These are phyloP conservation scores for Saccharum hybrid DNA, from an alignment of 202 grass and related monocot species.

Conservation along the genomic window DNA sequence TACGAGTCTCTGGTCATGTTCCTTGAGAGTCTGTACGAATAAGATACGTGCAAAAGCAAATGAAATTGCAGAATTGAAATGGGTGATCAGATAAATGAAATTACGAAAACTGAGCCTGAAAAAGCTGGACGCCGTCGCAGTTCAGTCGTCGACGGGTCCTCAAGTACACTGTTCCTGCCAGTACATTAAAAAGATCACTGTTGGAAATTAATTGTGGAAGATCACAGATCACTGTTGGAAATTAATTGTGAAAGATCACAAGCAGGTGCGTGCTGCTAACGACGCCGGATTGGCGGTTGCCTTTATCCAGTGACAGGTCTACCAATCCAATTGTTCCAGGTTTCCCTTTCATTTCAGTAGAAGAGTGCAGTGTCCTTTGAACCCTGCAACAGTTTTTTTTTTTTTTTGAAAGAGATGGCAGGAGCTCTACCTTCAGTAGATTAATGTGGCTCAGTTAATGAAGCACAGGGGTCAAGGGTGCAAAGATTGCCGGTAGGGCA, in stretches of 20 bases:
- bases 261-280: neutral
- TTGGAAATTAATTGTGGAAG: neutral
- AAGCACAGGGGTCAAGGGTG: neutral
- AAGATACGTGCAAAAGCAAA: neutral
- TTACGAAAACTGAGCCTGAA: neutral
- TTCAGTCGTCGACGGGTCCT: neutral
- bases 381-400: too few relatives aligned
- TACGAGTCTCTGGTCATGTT: neutral
- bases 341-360: neutral
- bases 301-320: neutral
- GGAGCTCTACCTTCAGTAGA: neutral
- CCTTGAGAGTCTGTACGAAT: neutral
- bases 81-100: neutral
- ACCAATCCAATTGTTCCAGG: neutral
- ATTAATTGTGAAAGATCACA: neutral
- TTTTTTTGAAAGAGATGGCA: too few relatives aligned
- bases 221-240: neutral
- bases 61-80: neutral
- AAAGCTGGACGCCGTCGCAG: neutral
- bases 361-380: neutral
- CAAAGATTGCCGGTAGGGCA: neutral
- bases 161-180: neutral
- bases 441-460: slow-evolving; percentile 2
- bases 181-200: neutral
- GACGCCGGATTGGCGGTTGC: neutral